These are phyloP conservation scores for Rhamnella rubrinervis DNA, from an alignment of 331 rosid genomes.

Conservation along the genomic window DNA sequence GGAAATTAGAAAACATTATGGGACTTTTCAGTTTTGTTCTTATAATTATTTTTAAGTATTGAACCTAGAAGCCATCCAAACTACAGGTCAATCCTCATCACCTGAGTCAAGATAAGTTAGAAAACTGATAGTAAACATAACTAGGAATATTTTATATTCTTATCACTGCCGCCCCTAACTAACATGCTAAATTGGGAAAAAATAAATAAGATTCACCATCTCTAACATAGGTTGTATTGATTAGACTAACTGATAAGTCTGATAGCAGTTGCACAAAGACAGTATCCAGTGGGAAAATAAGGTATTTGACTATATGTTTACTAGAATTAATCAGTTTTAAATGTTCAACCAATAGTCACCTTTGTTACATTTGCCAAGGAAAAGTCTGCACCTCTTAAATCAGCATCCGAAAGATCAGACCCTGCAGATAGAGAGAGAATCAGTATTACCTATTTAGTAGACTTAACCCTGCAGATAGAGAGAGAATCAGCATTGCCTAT, in stretches of 20 bases:
- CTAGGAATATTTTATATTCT: neutral
- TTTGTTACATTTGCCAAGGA: slow-evolving; percentile 90
- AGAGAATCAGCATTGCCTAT: neutral
- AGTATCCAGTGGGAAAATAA: neutral
- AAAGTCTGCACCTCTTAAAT: slow-evolving; percentile 81
- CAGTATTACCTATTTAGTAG: neutral
- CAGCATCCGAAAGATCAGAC: slow-evolving; percentile 91
- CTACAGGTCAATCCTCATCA: neutral
- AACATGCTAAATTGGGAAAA: neutral
- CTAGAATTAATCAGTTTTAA: neutral
- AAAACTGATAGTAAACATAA: neutral
- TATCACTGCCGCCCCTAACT: neutral
- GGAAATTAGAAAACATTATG: neutral
- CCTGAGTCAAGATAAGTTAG: neutral
- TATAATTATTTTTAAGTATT: neutral
- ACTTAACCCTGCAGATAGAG: slow-evolving; percentile 34
- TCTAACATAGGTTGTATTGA: too few species aligned
- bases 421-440: slow-evolving; percentile 36
- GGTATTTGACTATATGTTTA: neutral
- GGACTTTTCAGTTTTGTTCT: neutral
- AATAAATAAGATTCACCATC: too few species aligned
- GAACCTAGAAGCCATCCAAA: neutral
- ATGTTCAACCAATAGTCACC: slow-evolving; percentile 32
- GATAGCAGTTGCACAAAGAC: too few species aligned
- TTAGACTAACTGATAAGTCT: too few species aligned